Evolutionary conservation across 225 moss, liverwort and hornwort genomes (phyloP).

Genomic region (Climacium dendroides): DNA sequence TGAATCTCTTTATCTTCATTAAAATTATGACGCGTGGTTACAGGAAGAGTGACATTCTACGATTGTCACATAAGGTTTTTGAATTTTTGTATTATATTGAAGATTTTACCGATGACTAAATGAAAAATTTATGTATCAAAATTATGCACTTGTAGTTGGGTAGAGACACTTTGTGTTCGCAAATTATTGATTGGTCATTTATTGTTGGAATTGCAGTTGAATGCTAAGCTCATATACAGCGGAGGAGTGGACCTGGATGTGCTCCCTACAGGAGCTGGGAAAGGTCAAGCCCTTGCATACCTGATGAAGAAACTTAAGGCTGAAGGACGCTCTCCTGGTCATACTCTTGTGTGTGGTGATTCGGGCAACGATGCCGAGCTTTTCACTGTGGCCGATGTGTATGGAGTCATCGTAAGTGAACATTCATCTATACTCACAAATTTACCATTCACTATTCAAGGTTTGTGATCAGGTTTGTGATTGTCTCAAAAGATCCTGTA

Average conservation of each 20-base stretch:
- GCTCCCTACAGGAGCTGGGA: slow-evolving; percentile 83
- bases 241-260: slow-evolving; percentile 90
- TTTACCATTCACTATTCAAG: not conserved
- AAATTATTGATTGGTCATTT: not conserved
- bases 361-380: slow-evolving; percentile 99
- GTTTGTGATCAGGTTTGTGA: not conserved
- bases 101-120: not conserved
- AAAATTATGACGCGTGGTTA: not conserved
- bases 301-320: slow-evolving; percentile 64
- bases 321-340: slow-evolving; percentile 52
- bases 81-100: not conserved
- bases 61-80: not conserved
- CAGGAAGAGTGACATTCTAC: not conserved
- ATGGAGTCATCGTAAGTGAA: slow-evolving; percentile 80
- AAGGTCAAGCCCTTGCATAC: slow-evolving; percentile 92
- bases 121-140: not conserved
- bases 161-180: not conserved
- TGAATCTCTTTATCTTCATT: not conserved
- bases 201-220: slow-evolving; percentile 37
- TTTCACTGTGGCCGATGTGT: slow-evolving; percentile 69
- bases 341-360: slow-evolving; percentile 91
- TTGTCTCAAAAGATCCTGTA: not conserved
- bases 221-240: slow-evolving; percentile 79
- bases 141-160: not conserved
- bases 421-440: not conserved